Base-by-base conservation (phyloP, 441 rosid genomes). In the Syzygium malaccense region DNA sequence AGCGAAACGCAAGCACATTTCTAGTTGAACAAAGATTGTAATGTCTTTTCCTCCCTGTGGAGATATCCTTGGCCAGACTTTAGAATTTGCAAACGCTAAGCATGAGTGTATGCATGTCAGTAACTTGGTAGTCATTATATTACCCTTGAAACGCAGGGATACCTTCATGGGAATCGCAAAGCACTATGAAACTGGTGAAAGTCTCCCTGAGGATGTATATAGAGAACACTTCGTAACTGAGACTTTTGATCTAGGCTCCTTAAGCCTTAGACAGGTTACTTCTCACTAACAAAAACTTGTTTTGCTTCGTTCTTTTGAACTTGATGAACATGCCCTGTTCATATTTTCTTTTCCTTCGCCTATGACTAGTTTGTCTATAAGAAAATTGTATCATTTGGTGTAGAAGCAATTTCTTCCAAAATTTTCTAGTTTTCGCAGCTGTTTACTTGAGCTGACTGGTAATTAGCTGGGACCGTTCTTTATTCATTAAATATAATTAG, bases 121-220 rank as follows among this genome's bases (percentile, higher is more conserved):
- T 37, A 37, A 37, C 51, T 17, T 23, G 49, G 83, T n/a, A 75
- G 51, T 37, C n/a, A 41, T 85, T 55, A 62, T 55, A 49, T 54
- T 8, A 56, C 60, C 66, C 15, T 55, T 86, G 62, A 53, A 25
- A 7, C 89, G 87, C 91, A 97, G 98, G 95, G 98, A 95, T 91
- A 97, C 99, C 85, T 91, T 97, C 91, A 96, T 97, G 98, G 95
- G 98, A 92, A 94, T 96, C 88, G 98, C 99, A 49, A 96, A 95
- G 91, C 99, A 97, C 92, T 96, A 95, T 89, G 93, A 93, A 91
- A 96, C 98, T 88, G 98, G 98, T 78, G 97, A 95, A 91, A 91
- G 90, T 90, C 96, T 96, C 85, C 99, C 98, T 25, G 99, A 97
- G 89, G 98, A 96, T 80, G 94, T 96, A 75, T 97, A 93, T 93